Evolutionary conservation across 805 yeast genomes (phyloP).

Genomic region (Candida ovalis): DNA sequence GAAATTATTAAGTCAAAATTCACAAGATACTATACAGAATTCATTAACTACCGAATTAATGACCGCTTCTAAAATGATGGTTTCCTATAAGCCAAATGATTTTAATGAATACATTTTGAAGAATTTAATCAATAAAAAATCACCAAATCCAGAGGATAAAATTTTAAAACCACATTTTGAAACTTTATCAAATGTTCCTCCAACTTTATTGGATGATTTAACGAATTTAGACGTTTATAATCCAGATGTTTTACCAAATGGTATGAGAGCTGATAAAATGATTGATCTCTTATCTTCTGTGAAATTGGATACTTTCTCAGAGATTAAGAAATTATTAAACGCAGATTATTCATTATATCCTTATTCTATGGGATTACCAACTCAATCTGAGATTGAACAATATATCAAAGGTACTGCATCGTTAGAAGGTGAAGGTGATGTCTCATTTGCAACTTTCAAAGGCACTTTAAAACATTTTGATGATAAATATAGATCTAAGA

Average conservation of each 20-base stretch:
- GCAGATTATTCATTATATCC: constrained; percentile 45
- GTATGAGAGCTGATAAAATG: constrained; percentile 15
- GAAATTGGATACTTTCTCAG: constrained; percentile 37
- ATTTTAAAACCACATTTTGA: constrained; percentile 20
- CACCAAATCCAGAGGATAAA: constrained; percentile 24
- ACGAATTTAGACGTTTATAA: constrained; percentile 23
- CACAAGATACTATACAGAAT: constrained; percentile 51
- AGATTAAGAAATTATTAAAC: constrained; percentile 28
- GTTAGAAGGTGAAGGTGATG: constrained; percentile 55
- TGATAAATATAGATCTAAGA: constrained; percentile 44
- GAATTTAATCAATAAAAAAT: constrained; percentile 46
- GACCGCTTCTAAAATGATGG: constrained; percentile 73
- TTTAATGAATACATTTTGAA: constrained; percentile 52
- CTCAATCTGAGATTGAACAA: constrained; percentile 49
- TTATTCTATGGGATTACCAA: constrained; percentile 72
- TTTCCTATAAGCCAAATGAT: constrained; percentile 40
- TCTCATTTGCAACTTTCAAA: constrained; percentile 57
- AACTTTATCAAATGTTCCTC: constrained; percentile 67
- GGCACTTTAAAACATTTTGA: constrained; percentile 68
- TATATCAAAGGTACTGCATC: background rate
- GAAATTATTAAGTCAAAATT: constrained; percentile 62
- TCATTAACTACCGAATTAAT: constrained; percentile 71
- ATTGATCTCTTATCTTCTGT: constrained; percentile 29
- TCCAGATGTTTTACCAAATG: constrained; percentile 18
- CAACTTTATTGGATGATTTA: constrained; percentile 55